Base-by-base conservation (phyloP, 2,329 filamentous ascomycete species). In the Fusarium temperatum region DNA sequence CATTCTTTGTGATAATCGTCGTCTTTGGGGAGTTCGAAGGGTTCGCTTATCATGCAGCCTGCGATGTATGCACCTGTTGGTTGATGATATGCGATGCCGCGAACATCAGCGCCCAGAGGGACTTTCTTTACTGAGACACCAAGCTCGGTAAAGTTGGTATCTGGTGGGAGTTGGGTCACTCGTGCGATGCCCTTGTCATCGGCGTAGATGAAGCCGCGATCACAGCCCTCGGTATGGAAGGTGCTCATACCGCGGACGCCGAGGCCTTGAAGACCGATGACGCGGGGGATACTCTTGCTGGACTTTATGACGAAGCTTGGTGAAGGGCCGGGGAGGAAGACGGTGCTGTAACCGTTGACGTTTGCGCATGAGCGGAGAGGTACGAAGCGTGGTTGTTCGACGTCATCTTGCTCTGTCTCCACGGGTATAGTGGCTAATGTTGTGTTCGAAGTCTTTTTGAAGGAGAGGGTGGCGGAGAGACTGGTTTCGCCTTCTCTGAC, bases 231-330 rank as follows among this genome's bases (percentile, higher is more conserved):
- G 0, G 92, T 95, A 80, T 97, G 90, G 80, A 98, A 94, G 2
- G 90, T 85, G 72, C 91, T 94, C 77, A 98, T 87, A 56, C 91
- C 90, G 44, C 91, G 89, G 8, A 96, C 90, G 13, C 89, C 89
- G 20, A 87, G 85, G 1, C 93, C 92, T 68, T 92, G 89, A 3
- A 98, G 84, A 17, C 89, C 88, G n/a, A 97, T 82, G 20, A 98
- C 89, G 74, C 90, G 91, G 0, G 96, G 95, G 10, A 88, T 83
- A 58, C 92, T 95, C 74, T 94, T 93, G 41, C 94, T 89, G 54
- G 94, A 94, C 78, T 94, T 97, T 48, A 98, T 81, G 50, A 99
- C 84, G 80, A 98, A 95, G 66, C 91, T 92, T 1, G 96, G 93
- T 2, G 94, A 94, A 8, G 88, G 83, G 0, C 96, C 95, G 1